Conservation (phyloP, 208 protist genomes). For the Herpetomonas tarakana region DNA sequence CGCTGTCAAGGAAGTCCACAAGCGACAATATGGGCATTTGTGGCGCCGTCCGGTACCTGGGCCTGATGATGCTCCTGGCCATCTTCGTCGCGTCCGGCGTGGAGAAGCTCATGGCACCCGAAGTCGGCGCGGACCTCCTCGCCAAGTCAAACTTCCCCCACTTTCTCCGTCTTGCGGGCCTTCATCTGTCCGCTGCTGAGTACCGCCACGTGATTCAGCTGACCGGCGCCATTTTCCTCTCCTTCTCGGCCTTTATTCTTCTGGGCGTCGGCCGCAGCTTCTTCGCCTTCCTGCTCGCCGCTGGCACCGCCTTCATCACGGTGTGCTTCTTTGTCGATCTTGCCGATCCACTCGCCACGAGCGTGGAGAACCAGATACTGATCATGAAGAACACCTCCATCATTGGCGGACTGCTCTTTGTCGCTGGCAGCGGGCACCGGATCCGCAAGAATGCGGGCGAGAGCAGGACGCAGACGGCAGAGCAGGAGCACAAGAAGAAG, state of each 20-base stretch:
- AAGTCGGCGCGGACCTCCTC: slow-evolving; percentile 35
- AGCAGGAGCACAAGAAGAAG: slow-evolving; percentile 34
- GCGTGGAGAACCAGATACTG: slow-evolving; percentile 36
- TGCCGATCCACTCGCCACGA: slow-evolving; percentile 22
- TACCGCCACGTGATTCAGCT: slow-evolving; percentile 54
- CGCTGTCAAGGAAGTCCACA: too few relatives aligned
- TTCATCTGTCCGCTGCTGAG: slow-evolving; percentile 24
- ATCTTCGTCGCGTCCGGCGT: slow-evolving; percentile 59
- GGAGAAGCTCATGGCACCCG: slow-evolving; percentile 42
- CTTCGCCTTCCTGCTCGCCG: slow-evolving; percentile 71
- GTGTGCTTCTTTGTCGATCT: slow-evolving; percentile 64
- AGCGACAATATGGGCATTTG: slow-evolving; percentile 24
- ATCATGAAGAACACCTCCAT: slow-evolving; percentile 61
- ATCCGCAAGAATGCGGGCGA: slow-evolving; percentile 30
- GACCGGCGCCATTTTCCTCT: slow-evolving; percentile 55
- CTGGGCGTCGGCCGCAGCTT: slow-evolving; percentile 77
- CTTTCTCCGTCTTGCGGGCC: slow-evolving; percentile 25
- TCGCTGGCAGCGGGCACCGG: slow-evolving; percentile 55
- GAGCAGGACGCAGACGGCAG: slow-evolving; percentile 12
- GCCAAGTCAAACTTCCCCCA: slow-evolving; percentile 67
- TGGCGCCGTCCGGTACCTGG: slow-evolving; percentile 54
- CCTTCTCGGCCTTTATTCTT: slow-evolving; percentile 77
- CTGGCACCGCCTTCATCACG: slow-evolving; percentile 41
- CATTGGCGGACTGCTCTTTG: slow-evolving; percentile 67
- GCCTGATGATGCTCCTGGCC: slow-evolving; percentile 49